Evolutionary conservation across 192 early-diverging fungal species (phyloP).

Genomic region (Backusella westeae): DNA sequence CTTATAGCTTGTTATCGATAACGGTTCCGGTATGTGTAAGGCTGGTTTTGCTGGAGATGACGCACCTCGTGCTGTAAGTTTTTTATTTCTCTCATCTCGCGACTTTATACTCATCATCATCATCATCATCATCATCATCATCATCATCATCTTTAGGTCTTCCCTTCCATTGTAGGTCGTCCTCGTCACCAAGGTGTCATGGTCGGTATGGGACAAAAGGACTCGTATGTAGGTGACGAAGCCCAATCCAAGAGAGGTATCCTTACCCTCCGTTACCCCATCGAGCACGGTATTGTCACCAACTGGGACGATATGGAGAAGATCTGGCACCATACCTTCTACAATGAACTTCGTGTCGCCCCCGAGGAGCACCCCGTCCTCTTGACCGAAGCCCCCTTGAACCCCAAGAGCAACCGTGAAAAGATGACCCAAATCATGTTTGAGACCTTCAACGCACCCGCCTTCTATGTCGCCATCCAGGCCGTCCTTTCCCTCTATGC

Average conservation of each 20-base stretch:
- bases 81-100: not conserved
- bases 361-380: slow-evolving; percentile 99
- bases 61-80: slow-evolving; percentile 78
- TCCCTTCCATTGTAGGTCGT: slow-evolving; percentile 84
- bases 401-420: slow-evolving; percentile 98
- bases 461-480: slow-evolving; percentile 97
- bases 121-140: not conserved
- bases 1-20: slow-evolving; percentile 80
- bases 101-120: not conserved
- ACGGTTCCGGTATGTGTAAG: slow-evolving; percentile 95
- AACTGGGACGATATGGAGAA: slow-evolving; percentile 96
- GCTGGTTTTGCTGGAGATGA: slow-evolving; percentile 93
- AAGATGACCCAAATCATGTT: slow-evolving; percentile 99
- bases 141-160: slow-evolving; percentile 41
- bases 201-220: slow-evolving; percentile 92
- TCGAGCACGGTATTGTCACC: slow-evolving; percentile 90
- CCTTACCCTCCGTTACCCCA: slow-evolving; percentile 83
- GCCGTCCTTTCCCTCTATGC: slow-evolving; percentile 96
- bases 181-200: slow-evolving; percentile 87
- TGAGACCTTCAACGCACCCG: slow-evolving; percentile 96
- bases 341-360: slow-evolving; percentile 97
- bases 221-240: slow-evolving; percentile 89
- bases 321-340: slow-evolving; percentile 98
- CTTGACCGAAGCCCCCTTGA: slow-evolving; percentile 95
- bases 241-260: slow-evolving; percentile 90